Evolutionary conservation across 371 early-diverging fungal genomes (phyloP), one percentile per base, ranked within the genome.

Genomic region (Mucor plumbeus): DNA sequence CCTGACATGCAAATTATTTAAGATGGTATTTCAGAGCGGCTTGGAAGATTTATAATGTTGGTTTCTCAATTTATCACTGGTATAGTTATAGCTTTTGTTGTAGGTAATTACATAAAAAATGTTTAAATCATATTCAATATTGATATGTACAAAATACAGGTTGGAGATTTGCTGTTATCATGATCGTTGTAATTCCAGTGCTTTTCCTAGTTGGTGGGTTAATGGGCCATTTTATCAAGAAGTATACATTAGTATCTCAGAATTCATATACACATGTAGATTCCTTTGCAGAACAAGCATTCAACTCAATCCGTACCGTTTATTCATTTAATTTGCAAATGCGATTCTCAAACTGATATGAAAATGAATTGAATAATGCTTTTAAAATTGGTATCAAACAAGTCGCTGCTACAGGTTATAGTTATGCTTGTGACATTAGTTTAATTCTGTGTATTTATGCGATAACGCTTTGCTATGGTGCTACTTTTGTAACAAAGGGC

Each of bases 221-320:
- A 21, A 90, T 95, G 88, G 86, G 88, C 40, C 84, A 85, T 60
- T 73, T 89, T 48, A 78, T 92, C 14, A 82, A 89, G 15, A 76
- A 78, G 7, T 80, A 72, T 50, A 76, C 77, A 3, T 41, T 69
- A 31, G 59, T 66, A 5, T 53, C 76, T 5, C 83, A 80, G 58
- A 58, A 67, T 31, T 36, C 71, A 9, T 79, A 76, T 64, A 80
- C 80, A 39, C 74, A 78, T 47, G 80, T 80, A 1, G 83, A 80
- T 17, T 57, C 80, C 0, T 62, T 82, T 21, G 80, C 78, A n/a
- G 80, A 82, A 65, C 80, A 98, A 70, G 93, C 88, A 0, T 83
- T 98, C 57, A 75, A 91, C 5, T 85, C 89, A 31, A 92, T 97
- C 61, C 89, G 96, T 48, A 97, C 97, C 0, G 91, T 96, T 26